These are phyloP conservation scores for Solanum paucissectum DNA, from an alignment of 257 asterid genomes.

Conservation along the genomic window DNA sequence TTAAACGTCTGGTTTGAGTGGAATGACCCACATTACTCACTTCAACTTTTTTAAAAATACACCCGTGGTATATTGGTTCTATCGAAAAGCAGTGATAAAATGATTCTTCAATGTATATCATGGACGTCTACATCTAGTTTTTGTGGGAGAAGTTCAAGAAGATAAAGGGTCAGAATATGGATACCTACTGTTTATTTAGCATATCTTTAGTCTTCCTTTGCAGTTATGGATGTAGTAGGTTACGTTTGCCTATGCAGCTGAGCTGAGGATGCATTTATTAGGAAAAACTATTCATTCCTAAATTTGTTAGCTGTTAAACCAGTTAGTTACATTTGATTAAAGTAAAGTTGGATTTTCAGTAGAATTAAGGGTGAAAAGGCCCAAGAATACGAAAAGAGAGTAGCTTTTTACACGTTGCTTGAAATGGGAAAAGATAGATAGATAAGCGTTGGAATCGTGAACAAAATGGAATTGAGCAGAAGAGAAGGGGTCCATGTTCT, in stretches of 20 bases:
- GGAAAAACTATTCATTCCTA: neutral
- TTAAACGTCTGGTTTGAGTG: neutral
- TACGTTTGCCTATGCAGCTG: neutral
- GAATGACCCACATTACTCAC: neutral
- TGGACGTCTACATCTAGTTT: neutral
- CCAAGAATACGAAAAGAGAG: neutral
- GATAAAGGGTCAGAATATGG: neutral
- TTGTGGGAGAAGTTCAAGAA: neutral
- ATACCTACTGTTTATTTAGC: neutral
- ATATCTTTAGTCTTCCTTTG: neutral
- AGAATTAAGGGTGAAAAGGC: neutral
- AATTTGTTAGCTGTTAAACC: neutral
- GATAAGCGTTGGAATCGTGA: neutral
- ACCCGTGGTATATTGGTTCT: neutral
- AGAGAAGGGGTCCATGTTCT: constrained; percentile 16
- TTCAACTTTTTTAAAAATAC: neutral
- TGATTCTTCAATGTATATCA: neutral
- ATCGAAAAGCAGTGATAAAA: neutral
- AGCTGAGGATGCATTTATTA: neutral
- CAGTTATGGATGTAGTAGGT: neutral
- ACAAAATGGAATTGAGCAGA: neutral
- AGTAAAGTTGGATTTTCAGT: neutral
- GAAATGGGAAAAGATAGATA: neutral
- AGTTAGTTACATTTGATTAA: neutral
- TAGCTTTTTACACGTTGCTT: neutral